Evolutionary conservation across 345 rosid species (phyloP).

Genomic region (Cardiospermum halicacabum): DNA sequence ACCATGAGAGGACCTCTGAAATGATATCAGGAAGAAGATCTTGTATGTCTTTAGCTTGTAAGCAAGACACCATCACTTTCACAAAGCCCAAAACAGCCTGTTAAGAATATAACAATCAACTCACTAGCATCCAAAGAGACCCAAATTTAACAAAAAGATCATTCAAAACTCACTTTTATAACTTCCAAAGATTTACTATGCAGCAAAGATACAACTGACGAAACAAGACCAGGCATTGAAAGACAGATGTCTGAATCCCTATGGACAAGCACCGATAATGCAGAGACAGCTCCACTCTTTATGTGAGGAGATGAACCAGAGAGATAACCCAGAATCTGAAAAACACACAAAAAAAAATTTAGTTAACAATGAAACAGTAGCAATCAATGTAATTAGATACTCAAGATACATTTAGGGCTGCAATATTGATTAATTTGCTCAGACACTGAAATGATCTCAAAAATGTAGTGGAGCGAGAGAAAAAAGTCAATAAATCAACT

Average conservation of each 20-base stretch:
- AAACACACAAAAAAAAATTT: conserved; percentile 10
- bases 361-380: conserved; percentile 6
- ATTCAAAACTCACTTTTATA: conserved; percentile 48
- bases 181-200: conserved; percentile 77
- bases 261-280: conserved; percentile 71
- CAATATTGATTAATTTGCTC: neutral
- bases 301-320: conserved; percentile 90
- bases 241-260: conserved; percentile 57
- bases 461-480: neutral
- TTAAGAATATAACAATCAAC: conserved; percentile 16
- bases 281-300: conserved; percentile 93
- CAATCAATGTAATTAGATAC: neutral
- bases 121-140: neutral
- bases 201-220: conserved; percentile 74
- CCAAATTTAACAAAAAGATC: neutral
- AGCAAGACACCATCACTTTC: conserved; percentile 79
- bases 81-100: conserved; percentile 91
- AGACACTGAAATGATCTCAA: neutral
- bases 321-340: conserved; percentile 85
- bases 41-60: conserved; percentile 60
- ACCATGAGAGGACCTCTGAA: conserved; percentile 67
- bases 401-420: neutral
- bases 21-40: conserved; percentile 48
- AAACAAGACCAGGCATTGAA: conserved; percentile 61
- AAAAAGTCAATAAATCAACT: neutral